Base-by-base conservation (phyloP, 371 early-diverging fungal species). In the Entomophthora muscae region DNA sequence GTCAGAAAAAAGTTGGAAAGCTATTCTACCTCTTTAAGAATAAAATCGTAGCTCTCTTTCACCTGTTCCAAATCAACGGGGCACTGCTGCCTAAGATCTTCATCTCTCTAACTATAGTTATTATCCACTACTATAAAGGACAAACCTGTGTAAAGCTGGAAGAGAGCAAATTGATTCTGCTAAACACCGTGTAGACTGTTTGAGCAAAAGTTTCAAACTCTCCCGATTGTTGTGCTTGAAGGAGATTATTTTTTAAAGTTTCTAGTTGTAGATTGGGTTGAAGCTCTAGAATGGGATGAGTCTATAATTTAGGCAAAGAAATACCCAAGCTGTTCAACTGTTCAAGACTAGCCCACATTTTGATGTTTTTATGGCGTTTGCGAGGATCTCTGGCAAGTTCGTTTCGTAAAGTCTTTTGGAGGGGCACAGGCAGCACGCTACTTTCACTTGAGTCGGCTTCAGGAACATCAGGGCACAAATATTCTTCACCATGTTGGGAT, bases 121-220 rank as follows among this genome's bases (percentile, higher is more conserved):
- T 24, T 26, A 55, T 12, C 12, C 12, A 55, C 12, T 12, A 55
- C 56, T 24, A 12, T 22, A 55, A 55, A 3, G 10, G 3, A 26
- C 28, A 26, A 55, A 55, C 56, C 56, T 55, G 56, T 22, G 56
- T 12, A 26, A 55, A 55, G 28, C 56, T 55, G n/a, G 56, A 55
- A n/a, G 56, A 17, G 56, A 55, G 56, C 26, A 55, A 26, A 55
- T 27, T 26, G 22, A 55, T 55, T 26, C 56, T 17, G 28, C 56
- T 55, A 27, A 55, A 55, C 12, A 55, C 56, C 26, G 10, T 55
- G 28, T 55, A 55, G 24, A 55, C n/a, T 22, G 56, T 55, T 12
- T 26, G 56, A 26, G 22, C 56, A 17, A 55, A 55, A 17, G 22
- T 3, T 13, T 55, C 56, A 55, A 24, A 55, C 12, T 22, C 22